Percentiles rank a stretch among this genome's conserved stretches.
phyloP scores from a whole-genome alignment of 73 alveolate species.

The Symbiodinium natans region DNA sequence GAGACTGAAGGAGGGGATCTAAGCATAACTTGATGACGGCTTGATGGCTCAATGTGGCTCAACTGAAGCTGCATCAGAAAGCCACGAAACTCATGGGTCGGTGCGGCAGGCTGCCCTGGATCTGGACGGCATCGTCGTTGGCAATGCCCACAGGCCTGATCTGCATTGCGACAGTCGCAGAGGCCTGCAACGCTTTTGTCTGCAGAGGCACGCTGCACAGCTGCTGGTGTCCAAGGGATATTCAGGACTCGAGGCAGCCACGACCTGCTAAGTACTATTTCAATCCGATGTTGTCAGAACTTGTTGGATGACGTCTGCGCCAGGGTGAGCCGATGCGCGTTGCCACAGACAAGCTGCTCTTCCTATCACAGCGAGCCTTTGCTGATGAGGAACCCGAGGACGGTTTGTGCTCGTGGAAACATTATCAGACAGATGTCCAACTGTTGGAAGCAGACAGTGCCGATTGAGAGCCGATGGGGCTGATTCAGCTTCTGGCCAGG shows the following conservation, averaged over 20 bases:
- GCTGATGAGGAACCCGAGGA: slow-evolving; percentile 24
- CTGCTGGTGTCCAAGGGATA: slow-evolving; percentile 87
- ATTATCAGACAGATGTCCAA: neutral
- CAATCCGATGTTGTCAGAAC: no score
- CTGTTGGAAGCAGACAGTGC: neutral
- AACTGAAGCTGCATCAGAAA: neutral
- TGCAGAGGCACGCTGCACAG: slow-evolving; percentile 62
- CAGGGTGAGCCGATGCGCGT: slow-evolving; percentile 79
- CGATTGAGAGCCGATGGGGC: neutral
- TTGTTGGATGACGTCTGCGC: neutral
- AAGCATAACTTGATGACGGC: neutral
- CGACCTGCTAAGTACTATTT: neutral
- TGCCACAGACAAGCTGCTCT: slow-evolving; percentile 80
- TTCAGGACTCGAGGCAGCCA: slow-evolving; percentile 51
- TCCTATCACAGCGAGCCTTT: slow-evolving; percentile 44
- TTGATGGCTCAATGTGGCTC: neutral
- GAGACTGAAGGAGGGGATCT: slow-evolving; percentile 43
- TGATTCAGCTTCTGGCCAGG: neutral
- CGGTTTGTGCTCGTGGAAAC: no score
- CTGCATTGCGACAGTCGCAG: neutral
- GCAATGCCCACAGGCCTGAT: slow-evolving; percentile 72
- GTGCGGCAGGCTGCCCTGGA: slow-evolving; percentile 13
- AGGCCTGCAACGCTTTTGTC: no score
- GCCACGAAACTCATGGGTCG: neutral
- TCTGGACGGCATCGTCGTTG: slow-evolving; percentile 82